Evolutionary conservation across 768 basidiomycete genomes (phyloP), one percentile per base, ranked within the genome.

Genomic region (Leccinellum albellum): DNA sequence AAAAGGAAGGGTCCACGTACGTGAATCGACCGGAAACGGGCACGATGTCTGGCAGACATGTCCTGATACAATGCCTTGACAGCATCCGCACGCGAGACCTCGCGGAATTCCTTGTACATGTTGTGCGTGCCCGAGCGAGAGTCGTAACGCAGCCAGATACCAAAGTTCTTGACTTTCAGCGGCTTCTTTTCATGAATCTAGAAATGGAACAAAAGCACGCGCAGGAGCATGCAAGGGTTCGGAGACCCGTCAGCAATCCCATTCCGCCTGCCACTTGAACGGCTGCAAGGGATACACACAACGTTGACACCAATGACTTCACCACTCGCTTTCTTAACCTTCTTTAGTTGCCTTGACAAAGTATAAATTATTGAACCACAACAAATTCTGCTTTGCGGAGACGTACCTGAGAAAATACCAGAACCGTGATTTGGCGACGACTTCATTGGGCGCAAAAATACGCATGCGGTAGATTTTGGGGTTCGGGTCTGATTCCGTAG

Each of bases 381-480:
- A 8, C 20, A 12, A 21, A 42, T 20, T 10, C 40, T 42, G 17
- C 1, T 20, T n/a, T n/a, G n/a, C 12, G 12, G 15, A 31, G 44
- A 66, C 85, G 66, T 62, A 89, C 89, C 89, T 87, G 59, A 99
- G 81, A 86, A 96, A 99, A 80, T 98, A 98, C 96, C 97, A 98
- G 89, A 97, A 99, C 58, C 96, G 88, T 51, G 93, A 96, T 82
- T 99, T 98, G 68, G 97, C 96, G 69, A 99, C 94, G 64, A 98
- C 94, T 61, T 97, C 93, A 74, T 98, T 98, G 64, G 94, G 93
- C 63, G 97, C 94, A 73, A 98, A 99, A 71, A 98, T 97, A 76
- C 96, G 89, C 96, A 98, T 98, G 68, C 96, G 90, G 83, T 91
- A 98, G 76, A 98, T 95, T 85, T 98, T 98, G 60, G 97, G 97